Conservation (phyloP, 345 rosid species). For the Aethionema arabicum region DNA sequence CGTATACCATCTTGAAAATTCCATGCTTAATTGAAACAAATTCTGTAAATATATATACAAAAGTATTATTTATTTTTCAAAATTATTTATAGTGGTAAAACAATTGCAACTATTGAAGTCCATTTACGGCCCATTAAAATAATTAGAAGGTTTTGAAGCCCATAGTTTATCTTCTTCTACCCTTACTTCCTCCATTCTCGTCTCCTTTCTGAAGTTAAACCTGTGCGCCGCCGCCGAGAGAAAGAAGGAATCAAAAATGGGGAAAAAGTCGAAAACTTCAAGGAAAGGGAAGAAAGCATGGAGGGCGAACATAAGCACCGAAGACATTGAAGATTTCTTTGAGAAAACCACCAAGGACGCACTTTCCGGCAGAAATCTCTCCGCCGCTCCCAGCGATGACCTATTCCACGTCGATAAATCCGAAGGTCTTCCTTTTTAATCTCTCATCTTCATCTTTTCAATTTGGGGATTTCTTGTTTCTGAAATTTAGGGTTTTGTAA, state of each 20-base stretch:
- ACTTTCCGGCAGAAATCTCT: constrained; percentile 79
- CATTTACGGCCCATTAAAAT: constrained; percentile 9
- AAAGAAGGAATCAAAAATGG: constrained; percentile 44
- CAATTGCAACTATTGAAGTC: constrained; percentile 17
- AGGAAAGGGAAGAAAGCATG: constrained; percentile 96
- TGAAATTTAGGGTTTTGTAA: background rate
- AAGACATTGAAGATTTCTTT: constrained; percentile 67
- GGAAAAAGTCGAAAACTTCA: constrained; percentile 67
- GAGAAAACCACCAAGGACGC: constrained; percentile 81
- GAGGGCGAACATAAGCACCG: constrained; percentile 93
- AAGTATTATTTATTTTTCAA: too few relatives aligned
- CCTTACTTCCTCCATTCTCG: background rate
- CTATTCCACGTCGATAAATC: constrained; percentile 77
- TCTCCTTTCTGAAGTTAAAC: constrained; percentile 13
- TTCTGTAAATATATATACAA: too few relatives aligned
- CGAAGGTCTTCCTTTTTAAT: constrained; percentile 42
- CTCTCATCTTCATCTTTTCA: background rate
- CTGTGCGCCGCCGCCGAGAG: constrained; percentile 27
- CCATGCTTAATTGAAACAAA: too few relatives aligned
- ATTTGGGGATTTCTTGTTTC: background rate
- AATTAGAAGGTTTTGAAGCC: constrained; percentile 18
- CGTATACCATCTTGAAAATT: too few relatives aligned
- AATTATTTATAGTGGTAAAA: background rate
- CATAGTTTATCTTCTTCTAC: constrained; percentile 18
- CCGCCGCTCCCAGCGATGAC: constrained; percentile 59